These are phyloP conservation scores for Zalaria sp. DNA, from an alignment of 2,329 filamentous ascomycete species.

Conservation along the genomic window DNA sequence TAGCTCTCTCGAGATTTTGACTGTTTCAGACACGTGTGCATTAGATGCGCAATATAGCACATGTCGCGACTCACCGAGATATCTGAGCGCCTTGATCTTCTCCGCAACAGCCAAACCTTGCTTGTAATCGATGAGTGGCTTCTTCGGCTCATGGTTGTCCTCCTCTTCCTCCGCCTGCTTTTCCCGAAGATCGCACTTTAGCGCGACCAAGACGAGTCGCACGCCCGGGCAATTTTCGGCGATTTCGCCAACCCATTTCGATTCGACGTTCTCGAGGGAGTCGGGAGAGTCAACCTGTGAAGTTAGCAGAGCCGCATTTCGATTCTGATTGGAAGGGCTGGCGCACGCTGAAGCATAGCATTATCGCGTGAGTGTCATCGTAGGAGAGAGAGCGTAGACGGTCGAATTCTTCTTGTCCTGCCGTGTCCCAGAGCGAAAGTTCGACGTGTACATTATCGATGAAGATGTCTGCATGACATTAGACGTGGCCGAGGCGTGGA, in stretches of 20 bases:
- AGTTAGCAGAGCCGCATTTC: not conserved
- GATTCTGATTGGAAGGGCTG: constrained; percentile 1
- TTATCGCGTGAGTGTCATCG: constrained; percentile 94
- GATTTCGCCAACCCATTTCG: constrained; percentile 97
- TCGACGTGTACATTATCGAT: constrained; percentile 96
- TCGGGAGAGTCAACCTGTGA: constrained; percentile 76
- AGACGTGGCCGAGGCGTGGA: not conserved
- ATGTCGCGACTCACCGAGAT: constrained; percentile 47
- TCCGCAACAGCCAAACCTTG: constrained; percentile 83
- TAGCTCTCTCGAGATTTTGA: not conserved
- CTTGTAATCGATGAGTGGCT: constrained; percentile 74
- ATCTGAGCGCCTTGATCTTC: constrained; percentile 81
- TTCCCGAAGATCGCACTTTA: constrained; percentile 94
- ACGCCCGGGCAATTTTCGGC: constrained; percentile 94
- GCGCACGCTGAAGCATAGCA: constrained; percentile 84
- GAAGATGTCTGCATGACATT: constrained; percentile 62
- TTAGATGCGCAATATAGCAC: not conserved
- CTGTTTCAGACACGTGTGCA: not conserved
- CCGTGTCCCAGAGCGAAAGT: constrained; percentile 94
- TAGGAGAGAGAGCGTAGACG: constrained; percentile 89
- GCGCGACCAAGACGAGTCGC: constrained; percentile 83
- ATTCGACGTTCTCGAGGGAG: constrained; percentile 94
- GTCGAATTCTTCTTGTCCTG: constrained; percentile 98
- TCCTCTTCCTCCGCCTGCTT: constrained; percentile 53
- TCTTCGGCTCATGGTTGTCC: constrained; percentile 35